These are phyloP conservation scores for Scheffersomyces titani DNA, from an alignment of 1,139 yeast genomes.

Conservation along the genomic window DNA sequence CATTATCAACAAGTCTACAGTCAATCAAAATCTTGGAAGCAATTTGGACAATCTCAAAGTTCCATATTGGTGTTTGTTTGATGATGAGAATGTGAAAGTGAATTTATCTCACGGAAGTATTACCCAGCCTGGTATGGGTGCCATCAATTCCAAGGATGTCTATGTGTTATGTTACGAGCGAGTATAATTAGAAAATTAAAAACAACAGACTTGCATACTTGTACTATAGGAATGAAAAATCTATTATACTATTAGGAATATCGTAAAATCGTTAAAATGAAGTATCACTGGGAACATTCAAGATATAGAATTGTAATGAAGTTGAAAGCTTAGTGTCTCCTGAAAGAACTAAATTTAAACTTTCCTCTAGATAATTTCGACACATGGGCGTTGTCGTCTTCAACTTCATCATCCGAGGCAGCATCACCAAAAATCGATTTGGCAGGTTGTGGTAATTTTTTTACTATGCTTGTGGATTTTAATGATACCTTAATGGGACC, in stretches of 20 bases:
- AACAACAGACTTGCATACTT: background rate
- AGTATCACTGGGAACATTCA: background rate
- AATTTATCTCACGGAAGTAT: constrained; percentile 49
- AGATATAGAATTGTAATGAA: too few relatives aligned
- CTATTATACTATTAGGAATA: background rate
- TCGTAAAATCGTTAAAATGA: background rate
- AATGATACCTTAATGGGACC: constrained; percentile 10
- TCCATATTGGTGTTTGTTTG: constrained; percentile 68
- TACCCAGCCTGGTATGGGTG: constrained; percentile 29
- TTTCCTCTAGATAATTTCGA: background rate
- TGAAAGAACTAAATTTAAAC: background rate
- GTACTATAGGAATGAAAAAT: background rate
- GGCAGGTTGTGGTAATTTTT: constrained; percentile 1
- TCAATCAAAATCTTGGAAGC: constrained; percentile 20
- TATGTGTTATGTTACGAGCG: constrained; percentile 73
- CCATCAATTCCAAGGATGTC: constrained; percentile 58
- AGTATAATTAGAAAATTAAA: constrained; percentile 15
- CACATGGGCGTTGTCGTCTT: background rate
- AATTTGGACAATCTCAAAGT: constrained; percentile 24
- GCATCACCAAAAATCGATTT: constrained; percentile 9
- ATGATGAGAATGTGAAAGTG: constrained; percentile 62
- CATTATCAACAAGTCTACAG: constrained; percentile 53
- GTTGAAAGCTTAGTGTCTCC: background rate
- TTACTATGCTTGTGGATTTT: constrained; percentile 2
- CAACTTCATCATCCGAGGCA: constrained; percentile 7